Conservation (phyloP, 306 rosid genomes). For the Arachis hypogaea region DNA sequence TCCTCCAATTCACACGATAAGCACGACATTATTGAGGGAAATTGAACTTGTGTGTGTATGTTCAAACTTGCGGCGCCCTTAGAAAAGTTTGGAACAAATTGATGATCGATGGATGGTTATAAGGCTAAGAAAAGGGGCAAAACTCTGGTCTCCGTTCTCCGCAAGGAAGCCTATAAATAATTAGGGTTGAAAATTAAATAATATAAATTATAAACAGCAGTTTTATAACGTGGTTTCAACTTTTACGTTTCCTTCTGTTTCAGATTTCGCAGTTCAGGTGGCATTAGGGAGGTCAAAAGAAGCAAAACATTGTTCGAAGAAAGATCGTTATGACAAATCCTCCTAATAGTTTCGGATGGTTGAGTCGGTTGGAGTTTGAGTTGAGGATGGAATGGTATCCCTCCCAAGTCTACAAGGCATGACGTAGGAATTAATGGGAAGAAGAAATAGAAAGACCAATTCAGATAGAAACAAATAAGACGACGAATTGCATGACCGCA, state of each 20-base stretch:
- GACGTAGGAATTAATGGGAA: not conserved
- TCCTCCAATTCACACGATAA: not conserved
- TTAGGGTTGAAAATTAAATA: too few relatives aligned
- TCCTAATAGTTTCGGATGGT: not conserved
- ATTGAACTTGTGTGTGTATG: not conserved
- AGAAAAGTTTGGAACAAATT: not conserved
- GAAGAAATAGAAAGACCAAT: too few relatives aligned
- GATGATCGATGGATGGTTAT: not conserved
- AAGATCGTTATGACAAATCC: too few relatives aligned
- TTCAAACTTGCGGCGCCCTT: conserved; percentile 46
- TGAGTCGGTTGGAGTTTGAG: not conserved
- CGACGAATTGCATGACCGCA: too few relatives aligned
- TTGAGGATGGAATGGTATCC: not conserved
- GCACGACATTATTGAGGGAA: conserved; percentile 37
- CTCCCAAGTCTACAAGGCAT: not conserved
- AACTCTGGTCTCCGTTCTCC: not conserved
- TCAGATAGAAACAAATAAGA: not conserved
- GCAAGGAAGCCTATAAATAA: not conserved
- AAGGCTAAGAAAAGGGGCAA: not conserved
- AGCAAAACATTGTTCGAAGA: too few relatives aligned
- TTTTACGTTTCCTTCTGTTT: not conserved
- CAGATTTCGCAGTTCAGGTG: not conserved
- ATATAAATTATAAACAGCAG: not conserved
- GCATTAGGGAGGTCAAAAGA: too few relatives aligned
- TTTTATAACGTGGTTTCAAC: conserved; percentile 38